phyloP scores from a whole-genome alignment of 169 alveolate species.

The Plasmodium inui region DNA sequence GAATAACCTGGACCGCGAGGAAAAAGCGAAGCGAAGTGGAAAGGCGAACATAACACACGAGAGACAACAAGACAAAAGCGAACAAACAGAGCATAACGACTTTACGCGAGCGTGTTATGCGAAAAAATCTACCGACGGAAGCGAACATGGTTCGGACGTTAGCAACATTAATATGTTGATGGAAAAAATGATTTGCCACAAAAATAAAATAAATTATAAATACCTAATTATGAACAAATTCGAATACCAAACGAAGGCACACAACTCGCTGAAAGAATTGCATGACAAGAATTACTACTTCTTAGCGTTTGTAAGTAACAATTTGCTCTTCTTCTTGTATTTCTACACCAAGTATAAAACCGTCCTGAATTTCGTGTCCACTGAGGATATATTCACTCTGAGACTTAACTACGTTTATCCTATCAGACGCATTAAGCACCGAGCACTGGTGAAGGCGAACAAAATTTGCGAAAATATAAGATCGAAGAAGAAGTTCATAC shows the following conservation, averaged over 20 bases:
- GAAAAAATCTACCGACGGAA: neutral
- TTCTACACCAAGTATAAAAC: constrained; percentile 60
- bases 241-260: constrained; percentile 20
- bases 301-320: constrained; percentile 39
- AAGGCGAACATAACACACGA: neutral
- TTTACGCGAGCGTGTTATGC: neutral
- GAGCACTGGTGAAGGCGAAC: constrained; percentile 2
- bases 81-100: neutral
- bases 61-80: neutral
- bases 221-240: constrained; percentile 49
- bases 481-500: constrained; percentile 21
- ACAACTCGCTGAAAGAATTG: constrained; percentile 29
- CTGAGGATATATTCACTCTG: constrained; percentile 7
- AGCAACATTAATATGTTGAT: neutral
- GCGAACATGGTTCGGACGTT: neutral
- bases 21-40: neutral
- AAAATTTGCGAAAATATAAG: constrained; percentile 14
- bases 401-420: constrained; percentile 38
- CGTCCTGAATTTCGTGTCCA: constrained; percentile 20
- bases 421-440: constrained; percentile 7
- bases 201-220: constrained; percentile 54
- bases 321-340: constrained; percentile 59
- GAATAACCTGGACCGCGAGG: neutral
- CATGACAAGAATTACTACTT: constrained; percentile 54
- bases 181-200: constrained; percentile 8